phyloP scores from a whole-genome alignment of 495 filamentous ascomycete genomes.

The Penicillium coffeae region DNA sequence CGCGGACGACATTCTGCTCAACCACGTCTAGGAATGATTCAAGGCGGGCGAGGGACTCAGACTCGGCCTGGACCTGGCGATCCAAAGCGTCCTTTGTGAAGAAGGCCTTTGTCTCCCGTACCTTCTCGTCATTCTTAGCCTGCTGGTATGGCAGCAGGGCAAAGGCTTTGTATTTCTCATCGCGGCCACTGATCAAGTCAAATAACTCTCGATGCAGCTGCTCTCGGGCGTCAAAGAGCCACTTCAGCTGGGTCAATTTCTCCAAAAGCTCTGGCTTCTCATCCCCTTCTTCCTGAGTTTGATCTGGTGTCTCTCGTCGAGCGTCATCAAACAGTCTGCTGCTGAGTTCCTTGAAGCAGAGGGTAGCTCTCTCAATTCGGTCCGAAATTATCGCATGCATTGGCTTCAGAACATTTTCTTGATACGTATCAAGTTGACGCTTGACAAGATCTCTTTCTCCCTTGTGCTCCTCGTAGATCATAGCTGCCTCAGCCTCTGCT shows the following conservation, averaged over 20 bases:
- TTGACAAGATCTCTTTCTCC: constrained; percentile 61
- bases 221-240: constrained; percentile 94
- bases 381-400: constrained; percentile 67
- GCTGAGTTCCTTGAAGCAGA: constrained; percentile 67
- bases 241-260: constrained; percentile 90
- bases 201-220: constrained; percentile 78
- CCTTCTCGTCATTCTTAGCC: constrained; percentile 64
- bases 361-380: constrained; percentile 58
- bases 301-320: constrained; percentile 67
- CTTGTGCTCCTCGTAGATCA: constrained; percentile 58
- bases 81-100: constrained; percentile 73
- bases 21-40: constrained; percentile 77
- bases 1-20: constrained; percentile 78
- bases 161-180: constrained; percentile 77
- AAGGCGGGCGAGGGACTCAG: constrained; percentile 63
- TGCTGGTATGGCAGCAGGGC: constrained; percentile 77
- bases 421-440: constrained; percentile 71
- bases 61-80: constrained; percentile 60
- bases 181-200: constrained; percentile 76
- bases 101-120: constrained; percentile 71
- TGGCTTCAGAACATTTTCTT: constrained; percentile 69
- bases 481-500: constrained; percentile 67
- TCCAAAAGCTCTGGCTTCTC: constrained; percentile 92
- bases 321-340: constrained; percentile 69
- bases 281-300: constrained; percentile 89